Evolutionary conservation across 345 rosid genomes (phyloP), one percentile per base, ranked within the genome.

Genomic region (Erodium maritimum): DNA sequence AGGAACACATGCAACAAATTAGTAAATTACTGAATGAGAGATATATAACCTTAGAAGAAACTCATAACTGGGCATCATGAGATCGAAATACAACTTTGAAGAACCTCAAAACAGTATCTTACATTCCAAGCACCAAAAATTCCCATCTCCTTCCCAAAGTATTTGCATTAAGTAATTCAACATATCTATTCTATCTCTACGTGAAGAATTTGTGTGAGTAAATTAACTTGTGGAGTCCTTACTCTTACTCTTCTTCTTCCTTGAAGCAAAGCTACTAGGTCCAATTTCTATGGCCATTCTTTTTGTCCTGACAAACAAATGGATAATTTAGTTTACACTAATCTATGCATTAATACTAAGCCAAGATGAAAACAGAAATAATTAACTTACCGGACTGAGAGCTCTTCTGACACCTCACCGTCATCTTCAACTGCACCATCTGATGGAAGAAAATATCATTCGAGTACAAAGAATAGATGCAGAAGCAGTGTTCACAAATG

Each of bases 281-380:
- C 87, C 91, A n/a, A 79, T 72, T 76, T 82, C 91, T 55, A 79
- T 77, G 0, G 90, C 71, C 85, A 81, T 70, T 69, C 96, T 80
- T 75, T 88, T 91, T 54, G 94, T 77, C 70, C 98, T 91, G 82
- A 63, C 61, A 57, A 58, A 5, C 8, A 59, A 54, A 52, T 16
- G 13, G 7, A 7, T 54, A 14, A 53, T 11, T 11, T 24, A 37
- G 19, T 21, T 24, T 54, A 50, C 25, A 50, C 6, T 54, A 50
- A 54, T 37, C 6, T 20, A 10, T 11, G 17, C 25, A 21, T 19
- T 1, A 23, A 22, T 55, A 23, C 18, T 21, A 24, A 56, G 19
- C 2, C 19, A n/a, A 54, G 11, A 54, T 37, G 21, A 12, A 42
- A 56, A 11, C 13, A 37, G 16, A 50, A 59, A 60, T 33, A n/a